Evolutionary conservation across 768 basidiomycete species (phyloP).

Genomic region (Leccinum uliginosum): DNA sequence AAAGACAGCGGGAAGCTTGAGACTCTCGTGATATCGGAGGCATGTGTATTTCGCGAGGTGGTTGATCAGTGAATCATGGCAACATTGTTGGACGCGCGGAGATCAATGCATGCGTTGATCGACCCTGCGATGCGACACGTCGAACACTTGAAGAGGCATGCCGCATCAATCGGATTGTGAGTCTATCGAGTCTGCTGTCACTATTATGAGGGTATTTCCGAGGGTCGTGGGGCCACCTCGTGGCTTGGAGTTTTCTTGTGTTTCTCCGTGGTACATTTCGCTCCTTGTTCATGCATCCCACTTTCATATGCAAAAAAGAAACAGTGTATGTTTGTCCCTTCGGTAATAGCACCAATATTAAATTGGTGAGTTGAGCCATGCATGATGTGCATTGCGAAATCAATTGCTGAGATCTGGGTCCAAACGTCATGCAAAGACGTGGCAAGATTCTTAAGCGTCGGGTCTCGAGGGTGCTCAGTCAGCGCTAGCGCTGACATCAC

Average conservation of each 20-base stretch:
- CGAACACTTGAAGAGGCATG: neutral
- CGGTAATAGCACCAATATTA: too few relatives aligned
- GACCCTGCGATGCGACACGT: neutral
- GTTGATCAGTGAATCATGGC: neutral
- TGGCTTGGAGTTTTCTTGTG: neutral
- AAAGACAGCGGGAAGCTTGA: slow-evolving; percentile 38
- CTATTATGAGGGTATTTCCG: neutral
- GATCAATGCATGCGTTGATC: neutral
- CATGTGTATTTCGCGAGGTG: neutral
- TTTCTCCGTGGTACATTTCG: too few relatives aligned
- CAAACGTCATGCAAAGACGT: too few relatives aligned
- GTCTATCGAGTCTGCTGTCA: too few relatives aligned
- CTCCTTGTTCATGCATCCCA: too few relatives aligned
- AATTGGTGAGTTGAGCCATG: neutral
- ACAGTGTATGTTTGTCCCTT: too few relatives aligned
- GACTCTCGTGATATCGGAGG: neutral
- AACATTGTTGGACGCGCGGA: neutral
- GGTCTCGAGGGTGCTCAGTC: neutral
- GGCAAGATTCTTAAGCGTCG: neutral
- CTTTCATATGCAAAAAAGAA: too few relatives aligned
- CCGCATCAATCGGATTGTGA: neutral
- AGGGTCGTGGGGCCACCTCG: neutral
- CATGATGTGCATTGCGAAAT: neutral
- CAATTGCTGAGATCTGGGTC: neutral
- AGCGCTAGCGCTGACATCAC: neutral